Evolutionary conservation across 2,329 filamentous ascomycete genomes (phyloP), one percentile per base, ranked within the genome.

Genomic region (Pleochaeta shiraiana): DNA sequence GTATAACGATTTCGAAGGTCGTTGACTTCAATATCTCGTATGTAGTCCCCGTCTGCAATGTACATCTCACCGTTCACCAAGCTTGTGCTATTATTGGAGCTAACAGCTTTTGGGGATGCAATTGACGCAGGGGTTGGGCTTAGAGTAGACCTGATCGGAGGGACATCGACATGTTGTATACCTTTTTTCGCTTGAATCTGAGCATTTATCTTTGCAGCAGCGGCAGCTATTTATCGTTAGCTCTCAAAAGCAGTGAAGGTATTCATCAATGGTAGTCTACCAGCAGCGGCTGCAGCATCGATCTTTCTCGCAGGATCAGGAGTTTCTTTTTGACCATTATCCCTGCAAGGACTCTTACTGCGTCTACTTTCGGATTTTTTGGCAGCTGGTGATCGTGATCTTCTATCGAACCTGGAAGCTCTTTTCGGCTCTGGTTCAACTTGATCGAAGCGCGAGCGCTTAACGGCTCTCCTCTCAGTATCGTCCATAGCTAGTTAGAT

Each of bases 21-120:
- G 76, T 98, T 98, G 79, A 98, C 90, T 79, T 97, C 93, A 73
- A 98, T 95, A 73, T 98, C 93, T 76, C 95, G 93, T 77, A 98
- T 97, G 75, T 88, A 97, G 76, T 98, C 93, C 71, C 93, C 93
- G 74, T 97, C 93, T 67, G 91, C 87, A 70, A 95, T 87, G 74
- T 97, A 97, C 74, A 95, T 87, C 72, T 95, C 90, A 71, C 86
- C 84, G 71, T 92, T 90, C 74, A 95, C 74, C 63, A 73, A 69
- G 66, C 77, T 76, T 67, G 80, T 77, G 70, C 77, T 83, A 63
- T 71, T 72, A 61, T 67, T 66, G 65, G 68, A 68, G 39, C 66
- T 68, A 14, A 68, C 64, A 63, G 68, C 63, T 59, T n/a, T 66
- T 33, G 71, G 71, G 28, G 71, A 72, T 45, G 68, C 68, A n/a